phyloP scores from a whole-genome alignment of 331 rosid genomes.

The Acacia pycnantha region DNA sequence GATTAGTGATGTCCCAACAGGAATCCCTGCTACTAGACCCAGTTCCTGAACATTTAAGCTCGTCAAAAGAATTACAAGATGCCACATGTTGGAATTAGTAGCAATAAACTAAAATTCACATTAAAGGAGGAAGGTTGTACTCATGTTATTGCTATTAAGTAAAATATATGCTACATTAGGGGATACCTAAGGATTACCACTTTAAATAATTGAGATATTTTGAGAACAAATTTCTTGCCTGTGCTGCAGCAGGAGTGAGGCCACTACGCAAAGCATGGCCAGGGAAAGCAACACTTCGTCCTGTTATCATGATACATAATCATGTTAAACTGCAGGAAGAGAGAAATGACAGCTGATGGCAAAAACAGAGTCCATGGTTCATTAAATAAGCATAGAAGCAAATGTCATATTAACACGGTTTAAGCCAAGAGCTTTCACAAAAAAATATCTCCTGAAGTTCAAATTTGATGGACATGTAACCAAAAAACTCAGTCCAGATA shows the following conservation, averaged over 20 bases:
- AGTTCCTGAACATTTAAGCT: constrained; percentile 70
- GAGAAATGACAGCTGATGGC: constrained; percentile 25
- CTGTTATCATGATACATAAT: constrained; percentile 57
- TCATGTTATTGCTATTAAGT: constrained; percentile 33
- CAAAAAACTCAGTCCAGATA: not conserved
- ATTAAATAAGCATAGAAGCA: constrained; percentile 21
- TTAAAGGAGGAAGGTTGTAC: constrained; percentile 18
- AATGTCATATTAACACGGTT: constrained; percentile 1
- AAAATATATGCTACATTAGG: constrained; percentile 30
- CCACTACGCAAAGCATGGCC: constrained; percentile 97
- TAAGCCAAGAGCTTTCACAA: constrained; percentile 6
- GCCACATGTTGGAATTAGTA: not conserved
- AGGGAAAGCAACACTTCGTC: constrained; percentile 98
- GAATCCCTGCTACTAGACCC: constrained; percentile 82
- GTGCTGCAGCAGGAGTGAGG: constrained; percentile 83
- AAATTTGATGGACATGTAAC: constrained; percentile 23
- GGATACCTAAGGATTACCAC: constrained; percentile 46
- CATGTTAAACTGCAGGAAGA: constrained; percentile 39
- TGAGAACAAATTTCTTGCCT: constrained; percentile 70
- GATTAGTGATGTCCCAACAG: constrained; percentile 91
- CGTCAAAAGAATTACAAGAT: constrained; percentile 17
- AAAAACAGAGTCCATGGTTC: constrained; percentile 14
- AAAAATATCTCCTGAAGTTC: constrained; percentile 3
- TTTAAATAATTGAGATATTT: constrained; percentile 54
- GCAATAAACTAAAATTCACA: constrained; percentile 36